Conservation (phyloP, 768 basidiomycete genomes). For the Xanthoconium purpureum region DNA sequence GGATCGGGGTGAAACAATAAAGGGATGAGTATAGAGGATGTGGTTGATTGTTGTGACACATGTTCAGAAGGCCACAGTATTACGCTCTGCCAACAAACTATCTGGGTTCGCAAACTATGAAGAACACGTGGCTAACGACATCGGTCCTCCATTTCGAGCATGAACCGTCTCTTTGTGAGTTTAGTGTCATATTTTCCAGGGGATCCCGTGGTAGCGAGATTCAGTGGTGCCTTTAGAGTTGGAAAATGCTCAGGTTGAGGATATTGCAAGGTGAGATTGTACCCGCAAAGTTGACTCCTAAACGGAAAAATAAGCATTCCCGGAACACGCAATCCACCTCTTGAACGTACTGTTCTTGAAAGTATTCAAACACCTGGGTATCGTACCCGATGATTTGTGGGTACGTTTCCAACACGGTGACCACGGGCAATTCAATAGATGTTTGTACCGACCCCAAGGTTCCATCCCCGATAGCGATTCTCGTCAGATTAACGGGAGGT, state of each 20-base stretch:
- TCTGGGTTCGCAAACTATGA: too few species aligned
- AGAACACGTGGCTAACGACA: too few species aligned
- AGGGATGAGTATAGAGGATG: too few species aligned
- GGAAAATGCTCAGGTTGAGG: too few species aligned
- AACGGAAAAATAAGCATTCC: neutral
- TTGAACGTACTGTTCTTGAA: slow-evolving; percentile 58
- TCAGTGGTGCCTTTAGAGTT: slow-evolving; percentile 4
- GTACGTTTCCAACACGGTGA: slow-evolving; percentile 64
- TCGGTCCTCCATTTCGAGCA: slow-evolving; percentile 8
- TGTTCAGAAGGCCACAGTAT: too few species aligned
- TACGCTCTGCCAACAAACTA: too few species aligned
- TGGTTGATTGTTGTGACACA: too few species aligned
- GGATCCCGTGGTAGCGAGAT: fast-evolving
- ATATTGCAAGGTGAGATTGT: slow-evolving; percentile 58
- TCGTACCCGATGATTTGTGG: too few species aligned
- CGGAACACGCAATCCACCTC: neutral
- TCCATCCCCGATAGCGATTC: slow-evolving; percentile 70
- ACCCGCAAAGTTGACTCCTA: slow-evolving; percentile 60
- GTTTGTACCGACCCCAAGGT: slow-evolving; percentile 46
- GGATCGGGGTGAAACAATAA: too few species aligned
- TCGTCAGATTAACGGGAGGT: slow-evolving; percentile 67
- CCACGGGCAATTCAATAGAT: slow-evolving; percentile 53
- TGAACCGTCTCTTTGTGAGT: slow-evolving; percentile 9
- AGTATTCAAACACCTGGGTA: slow-evolving; percentile 60
- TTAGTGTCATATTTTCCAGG: neutral